Evolutionary conservation across 2,329 filamentous ascomycete species (phyloP).

Genomic region (Colletotrichum brevisporum): DNA sequence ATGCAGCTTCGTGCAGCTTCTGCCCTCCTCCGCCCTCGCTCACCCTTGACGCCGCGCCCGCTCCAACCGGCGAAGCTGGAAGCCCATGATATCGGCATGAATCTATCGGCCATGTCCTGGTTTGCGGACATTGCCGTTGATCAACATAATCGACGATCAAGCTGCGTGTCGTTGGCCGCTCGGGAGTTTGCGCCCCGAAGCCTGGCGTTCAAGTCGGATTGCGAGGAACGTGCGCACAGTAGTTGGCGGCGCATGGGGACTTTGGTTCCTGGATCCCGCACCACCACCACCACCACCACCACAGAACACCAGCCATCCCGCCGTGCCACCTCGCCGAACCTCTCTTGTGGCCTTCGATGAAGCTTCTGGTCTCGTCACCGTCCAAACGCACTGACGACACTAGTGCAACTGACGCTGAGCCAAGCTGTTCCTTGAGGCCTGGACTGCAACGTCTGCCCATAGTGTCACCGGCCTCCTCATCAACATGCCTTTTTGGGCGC

Average conservation of each 20-base stretch:
- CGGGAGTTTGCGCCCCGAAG: neutral
- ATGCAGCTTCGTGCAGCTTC: neutral
- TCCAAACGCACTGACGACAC: slow-evolving; percentile 20
- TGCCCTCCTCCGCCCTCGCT: neutral
- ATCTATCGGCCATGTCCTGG: neutral
- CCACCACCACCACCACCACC: no score
- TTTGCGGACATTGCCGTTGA: neutral
- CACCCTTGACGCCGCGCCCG: slow-evolving; percentile 7
- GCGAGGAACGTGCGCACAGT: neutral
- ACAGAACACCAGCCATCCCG: no score
- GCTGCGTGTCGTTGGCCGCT: neutral
- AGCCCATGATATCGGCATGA: neutral
- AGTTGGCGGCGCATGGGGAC: neutral
- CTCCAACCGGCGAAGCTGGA: neutral
- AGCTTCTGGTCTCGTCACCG: slow-evolving; percentile 26
- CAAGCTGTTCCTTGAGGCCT: slow-evolving; percentile 15
- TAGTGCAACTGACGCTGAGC: slow-evolving; percentile 17
- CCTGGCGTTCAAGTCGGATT: neutral
- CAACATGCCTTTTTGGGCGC: slow-evolving; percentile 19
- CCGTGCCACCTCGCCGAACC: slow-evolving; percentile 2
- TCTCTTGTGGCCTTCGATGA: slow-evolving; percentile 28
- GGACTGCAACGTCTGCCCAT: slow-evolving; percentile 6
- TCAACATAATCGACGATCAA: slow-evolving; percentile 1
- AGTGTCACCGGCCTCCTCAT: slow-evolving; percentile 19
- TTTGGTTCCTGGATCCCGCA: no score